These are phyloP conservation scores for Vitis rupestris DNA, from an alignment of 164 flowering plant species.

Conservation along the genomic window DNA sequence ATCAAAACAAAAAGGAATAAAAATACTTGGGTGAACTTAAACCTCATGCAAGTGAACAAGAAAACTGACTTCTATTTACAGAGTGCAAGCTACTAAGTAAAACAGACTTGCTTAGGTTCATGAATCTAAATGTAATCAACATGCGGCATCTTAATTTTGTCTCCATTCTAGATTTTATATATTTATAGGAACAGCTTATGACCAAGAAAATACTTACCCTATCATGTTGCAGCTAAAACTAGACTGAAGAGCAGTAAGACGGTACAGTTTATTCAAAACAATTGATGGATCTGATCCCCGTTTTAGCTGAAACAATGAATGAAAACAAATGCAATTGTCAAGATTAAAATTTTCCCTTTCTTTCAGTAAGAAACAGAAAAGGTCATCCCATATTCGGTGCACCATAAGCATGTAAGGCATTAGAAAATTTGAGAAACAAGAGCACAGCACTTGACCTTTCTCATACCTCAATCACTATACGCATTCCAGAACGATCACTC, in stretches of 20 bases:
- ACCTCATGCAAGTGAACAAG: not conserved
- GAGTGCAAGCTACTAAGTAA: not conserved
- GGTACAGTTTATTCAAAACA: conserved; percentile 81
- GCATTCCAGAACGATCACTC: conserved; percentile 99
- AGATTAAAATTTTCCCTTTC: not conserved
- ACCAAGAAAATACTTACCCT: conserved; percentile 59
- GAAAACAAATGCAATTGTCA: not conserved
- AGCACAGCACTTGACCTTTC: not conserved
- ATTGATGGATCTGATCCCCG: conserved; percentile 85
- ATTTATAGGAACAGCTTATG: too few species aligned
- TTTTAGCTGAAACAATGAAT: conserved; percentile 54
- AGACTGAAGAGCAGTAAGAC: conserved; percentile 83
- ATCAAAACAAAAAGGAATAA: not conserved
- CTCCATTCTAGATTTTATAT: not conserved
- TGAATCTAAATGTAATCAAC: not conserved
- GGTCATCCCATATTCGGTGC: too few species aligned
- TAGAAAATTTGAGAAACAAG: not conserved
- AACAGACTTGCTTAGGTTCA: not conserved
- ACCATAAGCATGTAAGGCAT: too few species aligned
- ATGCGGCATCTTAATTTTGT: not conserved
- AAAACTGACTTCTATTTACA: not conserved
- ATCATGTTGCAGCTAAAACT: conserved; percentile 99
- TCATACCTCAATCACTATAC: conserved; percentile 87
- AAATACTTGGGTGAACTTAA: not conserved
- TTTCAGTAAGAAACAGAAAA: too few species aligned